Evolutionary conservation across 2,329 filamentous ascomycete species (phyloP), one percentile per base, ranked within the genome.

Genomic region (Aspergillus ibericus): DNA sequence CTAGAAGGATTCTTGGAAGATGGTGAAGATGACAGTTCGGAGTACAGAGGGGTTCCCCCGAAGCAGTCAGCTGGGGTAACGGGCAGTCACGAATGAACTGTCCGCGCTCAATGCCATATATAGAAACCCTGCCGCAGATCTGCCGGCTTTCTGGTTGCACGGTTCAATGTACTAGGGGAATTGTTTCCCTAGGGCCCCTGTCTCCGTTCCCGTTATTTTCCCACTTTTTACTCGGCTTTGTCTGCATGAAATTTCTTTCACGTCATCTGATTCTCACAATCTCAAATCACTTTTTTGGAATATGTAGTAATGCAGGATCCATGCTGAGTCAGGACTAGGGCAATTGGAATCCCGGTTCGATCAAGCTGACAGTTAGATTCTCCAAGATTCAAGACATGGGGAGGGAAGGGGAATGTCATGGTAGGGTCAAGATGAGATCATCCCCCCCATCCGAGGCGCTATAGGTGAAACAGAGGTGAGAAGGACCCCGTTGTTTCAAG

Each of bases 1-100:
- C 25, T 63, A 46, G 65, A 65, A 35, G 67, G 59, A 9, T 66
- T 69, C 44, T 56, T 65, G 32, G 66, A 67, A 36, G 62, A 68
- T 20, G 67, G 68, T 18, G 62, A 66, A n/a, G 53, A 61, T 40
- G 52, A 51, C 35, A 47, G 16, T 18, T 44, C 55, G 40, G 58
- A 40, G 12, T 53, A 52, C 47, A 55, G 36, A 20, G 50, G n/a
- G 32, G 52, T 25, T 15, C 55, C n/a, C 16, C 47, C 35, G 47
- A 56, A 46, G 38, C 18, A 18, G 13, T 60, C 59, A 22, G 57
- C 62, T 29, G 47, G 53, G 42, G 56, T 40, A 34, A 20, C 53
- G 22, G 35, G 29, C 51, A 46, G 40, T 51, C 50, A 59, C 13
- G 38, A 49, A 22, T 53, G 44, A 55, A 44, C n/a, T n/a, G 25